These are phyloP conservation scores for Phaffia rhodozyma DNA, from an alignment of 1,284 basidiomycete species.

Conservation along the genomic window DNA sequence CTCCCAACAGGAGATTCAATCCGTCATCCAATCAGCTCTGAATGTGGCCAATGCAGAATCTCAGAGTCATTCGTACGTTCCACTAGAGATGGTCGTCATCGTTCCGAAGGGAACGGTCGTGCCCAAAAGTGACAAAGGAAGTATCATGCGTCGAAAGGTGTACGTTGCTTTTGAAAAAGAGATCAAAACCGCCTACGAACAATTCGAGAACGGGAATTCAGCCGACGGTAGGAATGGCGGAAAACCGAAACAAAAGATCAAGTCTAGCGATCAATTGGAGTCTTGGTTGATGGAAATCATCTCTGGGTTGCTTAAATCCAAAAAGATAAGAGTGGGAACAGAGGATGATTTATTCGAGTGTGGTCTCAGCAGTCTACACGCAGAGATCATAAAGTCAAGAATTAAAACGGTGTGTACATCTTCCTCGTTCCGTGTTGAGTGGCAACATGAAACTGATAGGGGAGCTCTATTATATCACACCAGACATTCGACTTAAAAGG, in stretches of 20 bases:
- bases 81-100: slow-evolving; percentile 44
- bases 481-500: slow-evolving; percentile 20
- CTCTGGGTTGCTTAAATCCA: neutral
- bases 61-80: slow-evolving; percentile 44
- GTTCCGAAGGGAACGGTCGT: slow-evolving; percentile 37
- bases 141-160: slow-evolving; percentile 37
- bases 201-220: slow-evolving; percentile 36
- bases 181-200: slow-evolving; percentile 42
- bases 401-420: slow-evolving; percentile 22
- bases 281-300: slow-evolving; percentile 22
- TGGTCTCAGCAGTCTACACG: slow-evolving; percentile 49
- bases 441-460: neutral
- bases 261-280: too few relatives aligned
- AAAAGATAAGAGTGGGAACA: slow-evolving; percentile 12
- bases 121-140: slow-evolving; percentile 39
- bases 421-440: neutral
- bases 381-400: slow-evolving; percentile 44
- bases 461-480: neutral
- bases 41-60: slow-evolving; percentile 29
- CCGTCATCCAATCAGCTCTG: neutral
- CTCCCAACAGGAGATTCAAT: slow-evolving; percentile 28
- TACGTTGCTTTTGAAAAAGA: slow-evolving; percentile 44
- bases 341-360: slow-evolving; percentile 30
- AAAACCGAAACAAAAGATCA: neutral
- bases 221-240: slow-evolving; percentile 4